Conservation (phyloP, 2,329 filamentous ascomycete species). For the Aspergillus sp. region DNA sequence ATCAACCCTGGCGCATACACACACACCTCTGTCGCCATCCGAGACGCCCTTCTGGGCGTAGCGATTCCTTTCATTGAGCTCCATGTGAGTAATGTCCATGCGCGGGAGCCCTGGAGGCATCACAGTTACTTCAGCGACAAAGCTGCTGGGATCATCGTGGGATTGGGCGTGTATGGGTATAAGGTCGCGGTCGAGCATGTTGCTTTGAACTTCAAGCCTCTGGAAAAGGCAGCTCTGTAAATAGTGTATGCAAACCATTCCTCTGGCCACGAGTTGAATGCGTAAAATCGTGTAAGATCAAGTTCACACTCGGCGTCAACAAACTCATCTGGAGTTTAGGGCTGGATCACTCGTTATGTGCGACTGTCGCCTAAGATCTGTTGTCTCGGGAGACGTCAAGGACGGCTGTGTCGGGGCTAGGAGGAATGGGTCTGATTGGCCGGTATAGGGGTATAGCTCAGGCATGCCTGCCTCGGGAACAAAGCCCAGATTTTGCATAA, state of each 20-base stretch:
- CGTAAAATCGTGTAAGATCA: neutral
- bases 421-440: constrained; percentile 40
- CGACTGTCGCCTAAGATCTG: constrained; percentile 28
- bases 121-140: constrained; percentile 77
- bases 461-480: constrained; percentile 42
- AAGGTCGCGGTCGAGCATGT: constrained; percentile 62
- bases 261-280: neutral
- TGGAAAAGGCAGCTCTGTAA: constrained; percentile 30
- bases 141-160: constrained; percentile 73
- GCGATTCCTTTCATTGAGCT: constrained; percentile 76
- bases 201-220: constrained; percentile 41
- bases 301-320: neutral
- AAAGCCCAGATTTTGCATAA: constrained; percentile 46
- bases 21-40: constrained; percentile 74
- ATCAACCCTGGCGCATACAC: constrained; percentile 79
- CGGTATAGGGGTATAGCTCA: constrained; percentile 42
- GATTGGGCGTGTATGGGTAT: constrained; percentile 67
- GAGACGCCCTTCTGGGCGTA: constrained; percentile 73
- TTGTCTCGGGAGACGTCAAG: constrained; percentile 25
- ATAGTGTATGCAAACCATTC: neutral
- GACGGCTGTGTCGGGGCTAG: constrained; percentile 37
- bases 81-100: constrained; percentile 77
- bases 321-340: constrained; percentile 15
- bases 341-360: constrained; percentile 20
- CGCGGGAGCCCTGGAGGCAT: constrained; percentile 69